A percentile compares a stretch with the other conserved stretches of the same genome.
These are phyloP conservation scores for Colletotrichum orchidophilum DNA, from an alignment of 2,329 filamentous ascomycete genomes.

Conservation along the genomic window DNA sequence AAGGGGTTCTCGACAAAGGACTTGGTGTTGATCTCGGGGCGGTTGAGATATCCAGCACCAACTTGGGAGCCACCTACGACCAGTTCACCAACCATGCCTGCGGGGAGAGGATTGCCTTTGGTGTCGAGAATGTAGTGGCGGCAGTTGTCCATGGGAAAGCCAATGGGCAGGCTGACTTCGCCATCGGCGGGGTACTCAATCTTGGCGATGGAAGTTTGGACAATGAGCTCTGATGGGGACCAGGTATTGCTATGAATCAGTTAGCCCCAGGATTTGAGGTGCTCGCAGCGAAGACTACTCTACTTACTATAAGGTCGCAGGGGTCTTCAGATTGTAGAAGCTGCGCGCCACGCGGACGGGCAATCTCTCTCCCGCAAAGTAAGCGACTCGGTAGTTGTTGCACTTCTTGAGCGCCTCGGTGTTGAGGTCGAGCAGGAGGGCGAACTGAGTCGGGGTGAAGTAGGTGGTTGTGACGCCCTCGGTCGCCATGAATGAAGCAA, in stretches of 20 bases:
- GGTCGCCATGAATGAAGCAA: constrained; percentile 39
- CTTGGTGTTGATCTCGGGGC: not conserved
- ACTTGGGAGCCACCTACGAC: constrained; percentile 41
- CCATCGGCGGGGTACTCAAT: constrained; percentile 34
- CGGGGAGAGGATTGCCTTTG: constrained; percentile 41
- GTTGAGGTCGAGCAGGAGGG: constrained; percentile 38
- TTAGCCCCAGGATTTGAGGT: not conserved
- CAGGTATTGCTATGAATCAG: not conserved
- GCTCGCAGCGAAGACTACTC: not conserved
- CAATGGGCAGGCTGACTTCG: constrained; percentile 36
- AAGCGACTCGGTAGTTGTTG: constrained; percentile 36
- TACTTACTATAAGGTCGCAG: constrained; percentile 21
- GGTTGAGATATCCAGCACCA: not conserved
- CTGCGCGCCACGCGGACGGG: constrained; percentile 37
- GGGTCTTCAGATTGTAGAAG: constrained; percentile 38
- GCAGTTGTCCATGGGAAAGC: constrained; percentile 40
- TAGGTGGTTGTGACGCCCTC: constrained; percentile 17
- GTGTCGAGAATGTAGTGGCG: constrained; percentile 51
- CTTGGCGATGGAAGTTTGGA: constrained; percentile 37
- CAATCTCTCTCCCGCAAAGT: constrained; percentile 38
- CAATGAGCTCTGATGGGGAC: constrained; percentile 34
- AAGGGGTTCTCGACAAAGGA: constrained; percentile 30
- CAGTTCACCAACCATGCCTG: constrained; percentile 52
- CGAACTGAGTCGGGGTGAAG: not conserved
- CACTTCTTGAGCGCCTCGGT: constrained; percentile 34